Percentiles rank a stretch among this genome's conserved stretches.
These are phyloP conservation scores for Candida oleophila DNA, from an alignment of 805 yeast genomes.

Conservation along the genomic window DNA sequence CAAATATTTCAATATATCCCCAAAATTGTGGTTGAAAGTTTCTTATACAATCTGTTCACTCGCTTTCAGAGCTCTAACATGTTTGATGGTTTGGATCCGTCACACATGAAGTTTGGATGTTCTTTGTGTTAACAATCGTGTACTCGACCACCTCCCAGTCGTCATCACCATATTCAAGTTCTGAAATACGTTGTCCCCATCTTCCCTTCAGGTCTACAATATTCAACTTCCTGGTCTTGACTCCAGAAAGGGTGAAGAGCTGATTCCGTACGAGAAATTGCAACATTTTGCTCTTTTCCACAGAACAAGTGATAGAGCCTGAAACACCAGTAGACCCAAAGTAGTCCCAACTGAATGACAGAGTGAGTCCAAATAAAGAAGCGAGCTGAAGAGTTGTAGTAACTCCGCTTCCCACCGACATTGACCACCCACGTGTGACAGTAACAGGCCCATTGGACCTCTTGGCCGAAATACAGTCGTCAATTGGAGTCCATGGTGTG, in stretches of 20 bases:
- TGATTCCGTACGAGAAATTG: slow-evolving; percentile 12
- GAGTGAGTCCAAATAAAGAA: slow-evolving; percentile 8
- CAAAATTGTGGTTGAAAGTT: background rate
- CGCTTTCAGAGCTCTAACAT: background rate
- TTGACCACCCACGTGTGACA: slow-evolving; percentile 13
- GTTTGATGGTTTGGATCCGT: slow-evolving; percentile 7
- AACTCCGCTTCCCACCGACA: slow-evolving; percentile 9
- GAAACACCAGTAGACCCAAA: background rate
- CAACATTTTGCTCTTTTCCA: slow-evolving; percentile 9
- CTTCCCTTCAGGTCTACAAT: slow-evolving; percentile 1
- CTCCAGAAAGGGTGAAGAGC: slow-evolving; percentile 6
- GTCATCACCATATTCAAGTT: slow-evolving; percentile 1
- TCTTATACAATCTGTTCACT: background rate
- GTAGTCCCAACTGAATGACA: slow-evolving; percentile 6
- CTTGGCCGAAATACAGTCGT: slow-evolving; percentile 10
- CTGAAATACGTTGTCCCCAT: background rate
- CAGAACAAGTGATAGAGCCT: slow-evolving; percentile 13
- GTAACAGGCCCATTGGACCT: slow-evolving; percentile 8
- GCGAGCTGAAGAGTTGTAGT: slow-evolving; percentile 8
- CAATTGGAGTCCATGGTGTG: slow-evolving; percentile 11
- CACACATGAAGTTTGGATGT: slow-evolving; percentile 15
- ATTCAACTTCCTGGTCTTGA: slow-evolving; percentile 8
- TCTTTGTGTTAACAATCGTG: slow-evolving; percentile 6
- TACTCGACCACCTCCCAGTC: slow-evolving; percentile 13
- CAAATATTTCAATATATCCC: background rate